These are phyloP conservation scores for Skeletonema costatum DNA, from an alignment of 108 stramenopile genomes.

Conservation along the genomic window DNA sequence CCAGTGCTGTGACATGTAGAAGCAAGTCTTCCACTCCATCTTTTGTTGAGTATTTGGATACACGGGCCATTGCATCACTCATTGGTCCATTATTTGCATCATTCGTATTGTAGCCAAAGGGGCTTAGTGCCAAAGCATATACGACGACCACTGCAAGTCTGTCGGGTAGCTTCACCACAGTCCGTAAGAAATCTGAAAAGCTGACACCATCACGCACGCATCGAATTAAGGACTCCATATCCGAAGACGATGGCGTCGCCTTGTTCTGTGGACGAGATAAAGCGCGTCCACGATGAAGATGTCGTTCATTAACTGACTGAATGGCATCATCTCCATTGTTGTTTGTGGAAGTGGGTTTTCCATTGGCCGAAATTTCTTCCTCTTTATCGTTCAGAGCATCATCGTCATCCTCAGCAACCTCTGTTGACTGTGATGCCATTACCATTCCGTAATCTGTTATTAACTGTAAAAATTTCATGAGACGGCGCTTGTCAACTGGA, in stretches of 20 bases:
- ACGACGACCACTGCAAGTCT: slow-evolving; percentile 56
- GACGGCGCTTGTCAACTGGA: slow-evolving; percentile 87
- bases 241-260: slow-evolving; percentile 56
- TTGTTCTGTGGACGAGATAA: slow-evolving; percentile 94
- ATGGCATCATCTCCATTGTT: slow-evolving; percentile 53
- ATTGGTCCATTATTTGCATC: not conserved
- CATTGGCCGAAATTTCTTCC: not conserved
- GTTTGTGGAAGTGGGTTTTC: not conserved
- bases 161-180: slow-evolving; percentile 61
- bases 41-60: slow-evolving; percentile 29
- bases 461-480: slow-evolving; percentile 92
- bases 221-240: slow-evolving; percentile 54
- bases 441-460: slow-evolving; percentile 80
- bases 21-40: slow-evolving; percentile 64
- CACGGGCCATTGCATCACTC: not conserved
- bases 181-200: slow-evolving; percentile 61
- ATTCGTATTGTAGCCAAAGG: slow-evolving; percentile 10
- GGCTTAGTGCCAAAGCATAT: slow-evolving; percentile 73
- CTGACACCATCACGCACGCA: slow-evolving; percentile 56
- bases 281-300: slow-evolving; percentile 85
- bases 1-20: slow-evolving; percentile 71
- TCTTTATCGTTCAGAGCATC: not conserved
- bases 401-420: not conserved
- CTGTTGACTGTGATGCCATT: slow-evolving; percentile 1
- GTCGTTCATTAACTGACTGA: slow-evolving; percentile 79